Evolutionary conservation across 2,329 filamentous ascomycete species (phyloP), one percentile per base, ranked within the genome.

Genomic region (Penicillium occitanis): DNA sequence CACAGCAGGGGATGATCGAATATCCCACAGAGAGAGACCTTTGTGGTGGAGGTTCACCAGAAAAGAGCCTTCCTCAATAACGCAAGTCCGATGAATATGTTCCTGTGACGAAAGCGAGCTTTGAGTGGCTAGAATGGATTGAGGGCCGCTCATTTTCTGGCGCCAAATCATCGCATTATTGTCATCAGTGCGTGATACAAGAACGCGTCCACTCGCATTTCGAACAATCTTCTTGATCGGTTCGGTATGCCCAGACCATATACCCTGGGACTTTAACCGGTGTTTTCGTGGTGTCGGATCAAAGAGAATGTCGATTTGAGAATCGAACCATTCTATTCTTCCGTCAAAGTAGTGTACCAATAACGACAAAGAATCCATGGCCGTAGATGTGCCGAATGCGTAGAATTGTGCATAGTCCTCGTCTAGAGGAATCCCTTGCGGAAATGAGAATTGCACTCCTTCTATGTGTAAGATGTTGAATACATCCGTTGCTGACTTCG

Each of bases 321-420:
- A 89, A 70, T 93, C 88, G 74, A 93, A 92, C 78, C 93, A 91
- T 63, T 92, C 89, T 68, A 99, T 88, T 66, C 88, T 87, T 10
- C 94, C 94, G 73, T 95, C 90, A 70, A 97, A 94, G 69, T 91
- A 88, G 76, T 99, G 94, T 5, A 92, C 81, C 13, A 98, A 80
- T 25, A 99, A 78, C 58, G 89, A 88, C 42, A 96, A 82, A 50
- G 87, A 86, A 7, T 90, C 89, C 5, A 84, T 85, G 2, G 82
- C 79, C 64, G 83, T 84, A 66, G 79, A 79, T 35, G 89, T 88
- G 73, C 89, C 93, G 73, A 93, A 96, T 51, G 86, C 87, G 73
- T 89, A 85, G 53, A 93, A 86, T 71, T 91, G 90, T 13, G 89
- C 85, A 75, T 94, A 86, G 69, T 86, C 83, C 64, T 81, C 77